Evolutionary conservation across 345 rosid genomes (phyloP).

Genomic region (Syzygium jambos): DNA sequence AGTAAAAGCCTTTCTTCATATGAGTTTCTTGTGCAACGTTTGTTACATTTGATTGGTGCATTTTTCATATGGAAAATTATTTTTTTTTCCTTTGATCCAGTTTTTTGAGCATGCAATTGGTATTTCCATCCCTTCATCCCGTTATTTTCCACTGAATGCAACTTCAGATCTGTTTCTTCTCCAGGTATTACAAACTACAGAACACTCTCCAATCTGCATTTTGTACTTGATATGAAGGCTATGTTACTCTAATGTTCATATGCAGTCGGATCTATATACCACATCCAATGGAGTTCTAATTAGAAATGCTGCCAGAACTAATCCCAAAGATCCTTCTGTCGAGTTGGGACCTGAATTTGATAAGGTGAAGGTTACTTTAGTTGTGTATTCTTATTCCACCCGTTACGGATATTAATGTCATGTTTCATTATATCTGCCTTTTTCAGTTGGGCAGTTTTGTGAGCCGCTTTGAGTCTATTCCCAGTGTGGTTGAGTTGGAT

Average conservation of each 20-base stretch:
- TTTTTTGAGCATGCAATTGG: constrained; percentile 32
- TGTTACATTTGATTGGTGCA: neutral
- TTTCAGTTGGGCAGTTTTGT: constrained; percentile 33
- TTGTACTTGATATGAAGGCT: neutral
- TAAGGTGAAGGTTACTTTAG: constrained; percentile 22
- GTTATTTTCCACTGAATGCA: constrained; percentile 28
- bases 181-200: constrained; percentile 25
- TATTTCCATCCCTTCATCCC: constrained; percentile 36
- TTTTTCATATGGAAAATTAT: neutral
- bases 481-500: constrained; percentile 42
- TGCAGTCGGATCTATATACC: constrained; percentile 57
- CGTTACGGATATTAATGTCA: neutral
- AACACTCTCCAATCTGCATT: neutral
- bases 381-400: neutral
- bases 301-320: constrained; percentile 25
- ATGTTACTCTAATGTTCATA: constrained; percentile 1
- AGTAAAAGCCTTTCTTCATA: constrained; percentile 14
- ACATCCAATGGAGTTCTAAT: constrained; percentile 24
- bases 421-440: neutral
- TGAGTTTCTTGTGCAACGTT: neutral
- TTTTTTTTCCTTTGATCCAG: constrained; percentile 16
- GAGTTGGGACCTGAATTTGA: constrained; percentile 47
- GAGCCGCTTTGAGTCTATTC: constrained; percentile 45
- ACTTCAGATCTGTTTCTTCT: constrained; percentile 51
- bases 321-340: constrained; percentile 34